A percentile compares a stretch with the other conserved stretches of the same genome.
phyloP scores from a whole-genome alignment of 805 yeast genomes.

The Torulaspora franciscae region DNA sequence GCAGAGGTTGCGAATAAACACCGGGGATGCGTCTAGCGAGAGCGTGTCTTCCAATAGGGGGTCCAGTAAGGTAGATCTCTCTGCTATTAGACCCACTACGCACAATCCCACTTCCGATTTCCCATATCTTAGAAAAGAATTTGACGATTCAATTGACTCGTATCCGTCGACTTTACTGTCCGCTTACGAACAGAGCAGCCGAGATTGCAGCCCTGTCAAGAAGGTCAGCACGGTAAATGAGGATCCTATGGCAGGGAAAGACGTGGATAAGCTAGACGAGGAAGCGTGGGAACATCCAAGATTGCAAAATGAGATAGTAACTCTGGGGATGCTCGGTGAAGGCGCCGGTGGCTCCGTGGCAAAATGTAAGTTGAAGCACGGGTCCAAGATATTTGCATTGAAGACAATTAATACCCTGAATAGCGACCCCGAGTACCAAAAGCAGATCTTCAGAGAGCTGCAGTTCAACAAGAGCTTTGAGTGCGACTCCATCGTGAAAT shows the following conservation, averaged over 20 bases:
- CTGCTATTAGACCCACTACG: not conserved
- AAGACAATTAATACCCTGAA: slow-evolving; percentile 47
- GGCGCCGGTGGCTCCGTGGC: slow-evolving; percentile 92
- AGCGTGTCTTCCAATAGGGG: not conserved
- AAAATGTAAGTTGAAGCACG: slow-evolving; percentile 61
- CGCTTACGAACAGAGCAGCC: slow-evolving; percentile 20
- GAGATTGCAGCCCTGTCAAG: slow-evolving; percentile 15
- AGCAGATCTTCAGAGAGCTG: slow-evolving; percentile 84
- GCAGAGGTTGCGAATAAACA: slow-evolving; percentile 10
- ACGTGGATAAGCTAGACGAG: slow-evolving; percentile 57
- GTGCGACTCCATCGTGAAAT: slow-evolving; percentile 81
- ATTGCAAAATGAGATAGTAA: slow-evolving; percentile 55
- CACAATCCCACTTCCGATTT: not conserved
- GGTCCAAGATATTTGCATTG: slow-evolving; percentile 72
- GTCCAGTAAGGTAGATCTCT: not conserved
- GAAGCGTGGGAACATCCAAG: slow-evolving; percentile 63
- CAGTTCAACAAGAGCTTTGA: slow-evolving; percentile 80
- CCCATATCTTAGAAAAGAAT: slow-evolving; percentile 14
- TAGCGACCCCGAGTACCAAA: slow-evolving; percentile 74
- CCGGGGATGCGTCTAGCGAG: slow-evolving; percentile 3
- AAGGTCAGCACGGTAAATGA: not conserved
- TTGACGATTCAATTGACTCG: slow-evolving; percentile 23
- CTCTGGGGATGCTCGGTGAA: slow-evolving; percentile 76
- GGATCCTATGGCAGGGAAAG: slow-evolving; percentile 25
- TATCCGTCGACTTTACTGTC: slow-evolving; percentile 26